phyloP scores from a whole-genome alignment of 768 basidiomycete genomes.

The Tricholoma bakamatsutake region DNA sequence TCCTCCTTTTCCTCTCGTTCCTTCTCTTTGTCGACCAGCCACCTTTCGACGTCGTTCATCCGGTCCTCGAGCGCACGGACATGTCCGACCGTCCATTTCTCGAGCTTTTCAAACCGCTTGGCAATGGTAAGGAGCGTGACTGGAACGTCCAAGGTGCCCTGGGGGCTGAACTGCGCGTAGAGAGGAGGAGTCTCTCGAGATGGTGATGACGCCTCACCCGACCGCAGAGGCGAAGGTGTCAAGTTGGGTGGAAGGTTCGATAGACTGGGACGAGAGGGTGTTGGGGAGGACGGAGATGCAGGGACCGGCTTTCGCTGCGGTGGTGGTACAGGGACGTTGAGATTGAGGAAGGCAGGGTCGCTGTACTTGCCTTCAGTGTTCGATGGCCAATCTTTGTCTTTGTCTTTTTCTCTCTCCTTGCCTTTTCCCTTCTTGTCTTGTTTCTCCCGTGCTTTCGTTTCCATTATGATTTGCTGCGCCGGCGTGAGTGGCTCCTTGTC shows the following conservation, averaged over 20 bases:
- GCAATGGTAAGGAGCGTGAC: constrained; percentile 72
- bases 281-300: constrained; percentile 57
- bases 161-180: constrained; percentile 69
- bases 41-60: constrained; percentile 88
- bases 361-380: constrained; percentile 43
- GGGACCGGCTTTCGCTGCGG: constrained; percentile 42
- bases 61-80: constrained; percentile 86
- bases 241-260: constrained; percentile 50
- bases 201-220: constrained; percentile 41
- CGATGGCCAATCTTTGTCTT: constrained; percentile 51
- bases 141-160: constrained; percentile 70
- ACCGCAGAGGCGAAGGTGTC: constrained; percentile 59
- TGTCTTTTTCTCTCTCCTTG: constrained; percentile 48
- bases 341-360: constrained; percentile 55
- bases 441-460: constrained; percentile 63
- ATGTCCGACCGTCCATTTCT: constrained; percentile 86
- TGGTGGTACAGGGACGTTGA: constrained; percentile 37
- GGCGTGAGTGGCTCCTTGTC: constrained; percentile 71
- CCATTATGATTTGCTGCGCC: constrained; percentile 76
- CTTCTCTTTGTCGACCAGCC: constrained; percentile 82
- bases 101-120: constrained; percentile 81
- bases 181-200: constrained; percentile 60
- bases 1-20: constrained; percentile 42
- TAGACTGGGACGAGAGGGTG: constrained; percentile 47
- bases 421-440: constrained; percentile 39